Evolutionary conservation across 768 basidiomycete species (phyloP).

Genomic region (Agrocybe praecox): DNA sequence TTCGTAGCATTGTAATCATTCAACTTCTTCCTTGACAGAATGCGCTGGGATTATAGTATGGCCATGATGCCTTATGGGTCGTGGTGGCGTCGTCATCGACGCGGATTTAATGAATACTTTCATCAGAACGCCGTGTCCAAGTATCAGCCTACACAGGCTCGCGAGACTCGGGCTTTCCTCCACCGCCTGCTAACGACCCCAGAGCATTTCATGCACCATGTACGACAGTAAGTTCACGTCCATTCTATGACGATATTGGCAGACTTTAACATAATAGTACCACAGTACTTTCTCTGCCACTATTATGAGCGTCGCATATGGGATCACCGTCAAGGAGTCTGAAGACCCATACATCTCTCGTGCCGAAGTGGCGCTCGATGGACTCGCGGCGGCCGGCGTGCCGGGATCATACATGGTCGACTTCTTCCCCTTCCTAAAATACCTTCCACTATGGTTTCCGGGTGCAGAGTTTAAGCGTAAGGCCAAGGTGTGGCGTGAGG

Average conservation of each 20-base stretch:
- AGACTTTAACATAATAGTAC: no score
- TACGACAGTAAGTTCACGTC: conserved; percentile 22
- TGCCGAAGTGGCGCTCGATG: conserved; percentile 28
- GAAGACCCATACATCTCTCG: conserved; percentile 36
- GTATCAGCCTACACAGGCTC: conserved; percentile 49
- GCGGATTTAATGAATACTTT: conserved; percentile 52
- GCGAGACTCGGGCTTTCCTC: conserved; percentile 46
- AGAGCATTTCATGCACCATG: conserved; percentile 17
- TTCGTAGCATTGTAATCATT: no score
- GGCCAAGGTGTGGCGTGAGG: conserved; percentile 17
- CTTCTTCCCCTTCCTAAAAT: conserved; percentile 25
- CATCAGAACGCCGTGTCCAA: conserved; percentile 37
- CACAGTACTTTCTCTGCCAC: conserved; percentile 47
- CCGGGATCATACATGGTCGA: conserved; percentile 27
- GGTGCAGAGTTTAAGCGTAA: conserved; percentile 37
- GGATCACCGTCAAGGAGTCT: conserved; percentile 30
- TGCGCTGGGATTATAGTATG: conserved; percentile 40
- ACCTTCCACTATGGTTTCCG: conserved; percentile 42
- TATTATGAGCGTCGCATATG: conserved; percentile 38
- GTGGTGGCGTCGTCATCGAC: conserved; percentile 49
- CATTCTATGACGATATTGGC: no score
- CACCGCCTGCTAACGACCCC: conserved; percentile 20
- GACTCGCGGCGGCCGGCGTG: conserved; percentile 23
- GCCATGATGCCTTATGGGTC: conserved; percentile 44
- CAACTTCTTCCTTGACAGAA: conserved; percentile 7